These are phyloP conservation scores for Daldinia decipiens DNA, from an alignment of 495 filamentous ascomycete species.

Conservation along the genomic window DNA sequence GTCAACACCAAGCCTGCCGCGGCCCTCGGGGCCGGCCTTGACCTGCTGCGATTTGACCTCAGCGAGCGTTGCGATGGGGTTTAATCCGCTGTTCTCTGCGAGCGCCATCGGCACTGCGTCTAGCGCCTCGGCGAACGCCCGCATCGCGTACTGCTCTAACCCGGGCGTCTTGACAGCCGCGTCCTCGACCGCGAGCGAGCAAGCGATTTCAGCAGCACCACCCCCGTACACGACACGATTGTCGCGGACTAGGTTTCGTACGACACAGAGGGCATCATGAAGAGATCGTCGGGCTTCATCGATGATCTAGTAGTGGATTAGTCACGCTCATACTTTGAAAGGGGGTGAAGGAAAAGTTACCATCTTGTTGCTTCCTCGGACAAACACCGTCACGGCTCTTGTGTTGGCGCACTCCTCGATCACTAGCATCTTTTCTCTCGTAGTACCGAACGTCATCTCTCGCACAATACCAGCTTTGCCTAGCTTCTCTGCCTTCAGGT, in stretches of 20 bases:
- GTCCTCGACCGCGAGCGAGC: conserved; percentile 94
- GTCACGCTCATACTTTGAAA: conserved; percentile 13
- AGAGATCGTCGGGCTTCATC: conserved; percentile 98
- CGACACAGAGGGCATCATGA: conserved; percentile 97
- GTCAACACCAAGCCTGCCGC: conserved; percentile 85
- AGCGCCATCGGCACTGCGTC: conserved; percentile 96
- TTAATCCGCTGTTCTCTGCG: conserved; percentile 95
- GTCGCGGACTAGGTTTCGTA: conserved; percentile 93
- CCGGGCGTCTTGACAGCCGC: conserved; percentile 95
- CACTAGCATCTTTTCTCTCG: conserved; percentile 98
- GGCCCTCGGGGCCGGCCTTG: conserved; percentile 78
- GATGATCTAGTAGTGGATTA: conserved; percentile 76
- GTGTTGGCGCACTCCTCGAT: conserved; percentile 99
- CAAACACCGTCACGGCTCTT: conserved; percentile 93
- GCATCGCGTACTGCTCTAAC: conserved; percentile 98
- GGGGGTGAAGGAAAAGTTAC: conserved; percentile 55
- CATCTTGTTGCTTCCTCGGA: conserved; percentile 99
- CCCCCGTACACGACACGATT: conserved; percentile 99
- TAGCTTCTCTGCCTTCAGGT: conserved; percentile 88
- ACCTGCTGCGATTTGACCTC: conserved; percentile 95
- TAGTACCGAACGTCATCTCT: conserved; percentile 96
- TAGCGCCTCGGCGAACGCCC: conserved; percentile 94
- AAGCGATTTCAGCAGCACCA: conserved; percentile 97
- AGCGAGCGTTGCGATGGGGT: conserved; percentile 93
- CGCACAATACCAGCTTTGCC: conserved; percentile 89